Percentiles rank a stretch among this genome's conserved stretches.
These are phyloP conservation scores for Nannizziopsis barbatae DNA, from an alignment of 2,329 filamentous ascomycete genomes.

Conservation along the genomic window DNA sequence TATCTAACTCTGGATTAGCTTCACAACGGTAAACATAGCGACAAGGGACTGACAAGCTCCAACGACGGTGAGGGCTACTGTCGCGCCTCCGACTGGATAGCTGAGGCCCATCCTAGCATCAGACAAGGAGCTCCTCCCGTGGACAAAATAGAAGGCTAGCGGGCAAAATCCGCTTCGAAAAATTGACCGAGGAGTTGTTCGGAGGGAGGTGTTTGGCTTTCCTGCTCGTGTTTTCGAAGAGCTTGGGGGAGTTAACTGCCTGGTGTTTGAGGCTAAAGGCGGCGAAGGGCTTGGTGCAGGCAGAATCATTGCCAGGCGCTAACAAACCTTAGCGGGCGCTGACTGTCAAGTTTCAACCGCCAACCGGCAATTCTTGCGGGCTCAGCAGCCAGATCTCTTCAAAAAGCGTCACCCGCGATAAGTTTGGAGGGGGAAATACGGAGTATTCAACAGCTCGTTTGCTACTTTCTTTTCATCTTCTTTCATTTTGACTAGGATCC, in stretches of 20 bases:
- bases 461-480: not conserved
- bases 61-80: slow-evolving; percentile 58
- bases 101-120: slow-evolving; percentile 52
- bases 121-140: not conserved
- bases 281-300: not conserved
- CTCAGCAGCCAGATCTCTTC: not conserved
- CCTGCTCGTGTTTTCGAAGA: too few relatives aligned
- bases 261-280: not conserved
- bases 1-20: slow-evolving; percentile 50
- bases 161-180: not conserved
- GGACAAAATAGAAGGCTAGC: not conserved
- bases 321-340: too few relatives aligned
- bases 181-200: not conserved
- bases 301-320: not conserved
- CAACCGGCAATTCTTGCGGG: not conserved
- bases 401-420: too few relatives aligned
- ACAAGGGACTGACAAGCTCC: slow-evolving; percentile 58
- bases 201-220: too few relatives aligned
- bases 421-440: too few relatives aligned
- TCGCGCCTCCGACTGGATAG: slow-evolving; percentile 59
- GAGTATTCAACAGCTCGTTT: too few relatives aligned
- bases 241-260: too few relatives aligned
- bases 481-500: not conserved
- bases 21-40: slow-evolving; percentile 7
- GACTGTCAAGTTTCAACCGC: too few relatives aligned